Evolutionary conservation across 371 early-diverging fungal species (phyloP).

Genomic region (Choanephora cucurbitarum): DNA sequence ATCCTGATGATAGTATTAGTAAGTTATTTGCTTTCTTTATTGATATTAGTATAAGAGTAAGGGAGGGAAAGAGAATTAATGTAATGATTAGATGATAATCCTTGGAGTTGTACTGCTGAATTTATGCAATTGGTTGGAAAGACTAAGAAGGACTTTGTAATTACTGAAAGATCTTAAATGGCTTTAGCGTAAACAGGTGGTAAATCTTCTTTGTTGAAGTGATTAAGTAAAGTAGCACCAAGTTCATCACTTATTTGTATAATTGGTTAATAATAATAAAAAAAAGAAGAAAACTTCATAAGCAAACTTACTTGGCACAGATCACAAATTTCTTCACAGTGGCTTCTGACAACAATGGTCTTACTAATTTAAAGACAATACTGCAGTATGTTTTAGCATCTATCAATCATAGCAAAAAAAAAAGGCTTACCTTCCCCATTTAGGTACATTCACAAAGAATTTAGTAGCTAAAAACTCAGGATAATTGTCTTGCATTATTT

Average conservation of each 20-base stretch:
- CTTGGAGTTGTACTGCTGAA: slow-evolving; percentile 34
- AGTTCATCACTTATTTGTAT: slow-evolving; percentile 20
- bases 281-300: too few relatives aligned
- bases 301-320: slow-evolving; percentile 36
- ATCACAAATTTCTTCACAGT: slow-evolving; percentile 64
- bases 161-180: slow-evolving; percentile 26
- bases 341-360: slow-evolving; percentile 57
- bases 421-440: slow-evolving; percentile 57
- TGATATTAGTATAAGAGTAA: not conserved
- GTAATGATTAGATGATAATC: slow-evolving; percentile 20
- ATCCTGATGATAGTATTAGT: slow-evolving; percentile 57
- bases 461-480: slow-evolving; percentile 63
- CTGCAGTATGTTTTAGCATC: slow-evolving; percentile 27
- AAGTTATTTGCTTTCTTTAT: slow-evolving; percentile 16
- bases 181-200: slow-evolving; percentile 13
- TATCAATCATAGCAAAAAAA: too few relatives aligned
- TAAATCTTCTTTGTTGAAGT: slow-evolving; percentile 15
- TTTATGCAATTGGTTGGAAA: slow-evolving; percentile 29
- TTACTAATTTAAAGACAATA: slow-evolving; percentile 56
- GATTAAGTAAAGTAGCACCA: slow-evolving; percentile 5
- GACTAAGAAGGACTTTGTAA: slow-evolving; percentile 24
- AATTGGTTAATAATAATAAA: too few relatives aligned
- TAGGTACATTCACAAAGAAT: slow-evolving; percentile 63
- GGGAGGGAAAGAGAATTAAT: not conserved
- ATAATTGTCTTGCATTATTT: slow-evolving; percentile 65